Base-by-base conservation (phyloP, 345 rosid species). In the Adansonia digitata region DNA sequence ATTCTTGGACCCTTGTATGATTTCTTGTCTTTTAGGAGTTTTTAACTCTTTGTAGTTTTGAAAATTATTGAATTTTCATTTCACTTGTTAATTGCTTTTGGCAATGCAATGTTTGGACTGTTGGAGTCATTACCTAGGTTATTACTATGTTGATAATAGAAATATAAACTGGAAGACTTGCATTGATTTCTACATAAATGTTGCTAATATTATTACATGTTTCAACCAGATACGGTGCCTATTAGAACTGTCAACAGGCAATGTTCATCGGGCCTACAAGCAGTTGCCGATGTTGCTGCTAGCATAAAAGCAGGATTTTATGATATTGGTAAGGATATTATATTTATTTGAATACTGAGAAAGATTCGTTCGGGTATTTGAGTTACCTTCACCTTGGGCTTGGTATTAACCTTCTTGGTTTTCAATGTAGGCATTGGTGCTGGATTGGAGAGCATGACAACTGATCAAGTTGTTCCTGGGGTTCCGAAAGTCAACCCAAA, bases 221-320 rank as follows among this genome's bases (percentile, higher is more conserved):
- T 78, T 40, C 61, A 48, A 78, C 37, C 88, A 94, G 97, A 94
- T 11, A 79, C 87, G 0, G 97, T 94, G 85, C 97, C 97, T 4
- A 66, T 92, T 71, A 85, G 97, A 82, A 94, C 95, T 40, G 97
- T 94, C 86, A 90, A 92, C 77, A 89, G 97, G 83, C 97, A 92
- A 82, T 94, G 98, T 75, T 94, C 98, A 70, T 94, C 98, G 5
- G 94, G 97, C 4, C 85, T 94, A 46, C 98, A 92, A 75, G 98
- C 97, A 8, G 97, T 94, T 70, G 97, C 93, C 77, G 98, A 94
- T 85, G 93, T 92, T 78, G 97, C 94, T 74, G 94, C 92, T 73
- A 83, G 88, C 72, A 89, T 94, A 66, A 92, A 86, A 88, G 91
- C 97, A 18, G 98, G 98, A 70, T 90, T 77, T 79, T 92, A 92